Base-by-base conservation (phyloP, 495 filamentous ascomycete species). In the Acidiella bohemica region DNA sequence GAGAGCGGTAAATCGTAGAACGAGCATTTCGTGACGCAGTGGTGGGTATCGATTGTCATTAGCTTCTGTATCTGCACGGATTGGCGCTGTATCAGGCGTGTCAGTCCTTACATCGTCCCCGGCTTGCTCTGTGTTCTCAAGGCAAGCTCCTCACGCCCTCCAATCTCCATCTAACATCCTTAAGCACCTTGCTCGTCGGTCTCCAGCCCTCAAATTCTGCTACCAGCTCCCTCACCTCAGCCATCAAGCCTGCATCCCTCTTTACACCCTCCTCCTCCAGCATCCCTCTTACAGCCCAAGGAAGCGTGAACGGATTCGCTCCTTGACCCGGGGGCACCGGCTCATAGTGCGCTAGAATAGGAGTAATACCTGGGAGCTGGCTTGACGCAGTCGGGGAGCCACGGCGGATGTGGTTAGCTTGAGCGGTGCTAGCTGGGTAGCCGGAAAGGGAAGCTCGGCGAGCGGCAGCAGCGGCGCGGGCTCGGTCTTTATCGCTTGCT, bases 151-250 rank as follows among this genome's bases (percentile, higher is more conserved):
- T 67, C 32, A 97, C 87, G 6, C 81, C 87, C 67, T 97, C 90
- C 28, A 97, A 63, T 49, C 90, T 71, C 57, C 92, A 97, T 56
- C 90, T 93, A 24, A 97, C 90, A 65, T 97, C 90, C 59, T 84
- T 93, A 39, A 97, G 62, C 23, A 78, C 80, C 64, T 96, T 97
- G 8, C 71, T 90, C 0, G 67, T 67, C 6, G 90, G 90, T 55
- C 80, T 84, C 90, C 90, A 97, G 31, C 84, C 76, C 56, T 97
- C 86, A 59, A 95, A 97, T 53, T 93, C 79, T 50, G 67, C 67
- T 10, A 97, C 64, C 29, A 97, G 61, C 51, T 87, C 78, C 37
- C 70, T 73, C 19, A 77, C 84, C 62, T 97, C 90, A 2, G 67
- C 62, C 42, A 13, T 6, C 41, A 50, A n/a, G 32, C 70, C 65